A percentile compares a stretch with the other conserved stretches of the same genome.
These are phyloP conservation scores for Ceratobasidium sp. DNA, from an alignment of 1,284 basidiomycete species.

Conservation along the genomic window DNA sequence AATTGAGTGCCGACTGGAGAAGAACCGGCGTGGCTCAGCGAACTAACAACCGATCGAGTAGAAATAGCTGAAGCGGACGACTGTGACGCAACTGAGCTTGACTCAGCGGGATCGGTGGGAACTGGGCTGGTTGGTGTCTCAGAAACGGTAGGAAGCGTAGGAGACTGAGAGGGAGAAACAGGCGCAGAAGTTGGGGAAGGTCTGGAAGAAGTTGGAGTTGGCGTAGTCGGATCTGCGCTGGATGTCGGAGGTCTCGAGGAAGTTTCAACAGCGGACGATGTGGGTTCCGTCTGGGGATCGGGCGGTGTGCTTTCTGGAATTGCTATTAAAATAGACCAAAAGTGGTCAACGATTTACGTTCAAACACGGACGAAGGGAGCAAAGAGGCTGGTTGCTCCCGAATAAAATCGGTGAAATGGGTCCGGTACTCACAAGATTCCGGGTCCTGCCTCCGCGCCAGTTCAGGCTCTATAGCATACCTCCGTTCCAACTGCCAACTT, in stretches of 20 bases:
- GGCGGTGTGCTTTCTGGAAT: conserved; percentile 23
- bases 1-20: conserved; percentile 19
- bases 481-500: conserved; percentile 13
- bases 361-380: not conserved
- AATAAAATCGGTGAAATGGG: not conserved
- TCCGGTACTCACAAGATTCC: conserved; percentile 33
- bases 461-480: conserved; percentile 1
- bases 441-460: conserved; percentile 32
- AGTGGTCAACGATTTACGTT: conserved; percentile 2
- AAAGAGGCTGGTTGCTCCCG: not conserved
- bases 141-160: conserved; percentile 25
- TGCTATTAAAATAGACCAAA: conserved; percentile 24
- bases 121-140: conserved; percentile 14
- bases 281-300: conserved; percentile 12
- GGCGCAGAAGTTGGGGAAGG: conserved; percentile 13
- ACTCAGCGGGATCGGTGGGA: conserved; percentile 20
- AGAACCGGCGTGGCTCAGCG: conserved; percentile 2
- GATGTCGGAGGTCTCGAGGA: conserved; percentile 4
- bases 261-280: conserved; percentile 6
- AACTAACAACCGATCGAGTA: conserved; percentile 15
- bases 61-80: conserved; percentile 24
- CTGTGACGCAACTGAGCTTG: conserved; percentile 19
- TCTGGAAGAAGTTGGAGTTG: not conserved
- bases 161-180: not conserved
- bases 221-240: not conserved